phyloP scores from a whole-genome alignment of 306 rosid genomes.

The Malus sieversii region DNA sequence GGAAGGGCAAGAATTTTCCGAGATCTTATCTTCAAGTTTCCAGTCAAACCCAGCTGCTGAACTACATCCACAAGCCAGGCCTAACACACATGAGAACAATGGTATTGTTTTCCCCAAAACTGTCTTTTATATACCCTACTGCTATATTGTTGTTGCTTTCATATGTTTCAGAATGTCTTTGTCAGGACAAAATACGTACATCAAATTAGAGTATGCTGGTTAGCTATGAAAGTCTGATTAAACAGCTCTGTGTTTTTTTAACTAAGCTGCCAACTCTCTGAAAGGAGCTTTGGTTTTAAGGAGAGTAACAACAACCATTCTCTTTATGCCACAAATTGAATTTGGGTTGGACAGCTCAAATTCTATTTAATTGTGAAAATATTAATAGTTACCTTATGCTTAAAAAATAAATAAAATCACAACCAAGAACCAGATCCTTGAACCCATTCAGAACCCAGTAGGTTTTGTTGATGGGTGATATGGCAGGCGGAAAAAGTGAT shows the following conservation, averaged over 20 bases:
- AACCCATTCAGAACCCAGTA: too few species aligned
- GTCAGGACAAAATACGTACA: neutral
- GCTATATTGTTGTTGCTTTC: neutral
- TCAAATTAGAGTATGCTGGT: neutral
- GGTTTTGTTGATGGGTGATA: too few species aligned
- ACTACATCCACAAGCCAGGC: conserved; percentile 16
- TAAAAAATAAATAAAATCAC: too few species aligned
- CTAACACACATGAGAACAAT: conserved; percentile 6
- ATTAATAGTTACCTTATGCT: neutral
- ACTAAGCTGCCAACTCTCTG: neutral
- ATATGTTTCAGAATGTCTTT: neutral
- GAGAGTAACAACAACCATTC: neutral
- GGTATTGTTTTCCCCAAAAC: conserved; percentile 19
- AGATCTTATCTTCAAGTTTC: conserved; percentile 14
- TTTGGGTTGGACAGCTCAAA: neutral
- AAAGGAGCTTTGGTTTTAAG: neutral
- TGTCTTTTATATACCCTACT: neutral
- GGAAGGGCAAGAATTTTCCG: conserved; percentile 11
- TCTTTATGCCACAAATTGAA: neutral
- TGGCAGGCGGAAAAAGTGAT: too few species aligned
- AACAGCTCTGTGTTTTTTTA: neutral
- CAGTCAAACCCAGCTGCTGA: conserved; percentile 22
- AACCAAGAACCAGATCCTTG: too few species aligned
- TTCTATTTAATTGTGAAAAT: neutral
- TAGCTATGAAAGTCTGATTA: neutral